These are phyloP conservation scores for Tricharina praecox DNA, from an alignment of 495 filamentous ascomycete genomes.

Conservation along the genomic window DNA sequence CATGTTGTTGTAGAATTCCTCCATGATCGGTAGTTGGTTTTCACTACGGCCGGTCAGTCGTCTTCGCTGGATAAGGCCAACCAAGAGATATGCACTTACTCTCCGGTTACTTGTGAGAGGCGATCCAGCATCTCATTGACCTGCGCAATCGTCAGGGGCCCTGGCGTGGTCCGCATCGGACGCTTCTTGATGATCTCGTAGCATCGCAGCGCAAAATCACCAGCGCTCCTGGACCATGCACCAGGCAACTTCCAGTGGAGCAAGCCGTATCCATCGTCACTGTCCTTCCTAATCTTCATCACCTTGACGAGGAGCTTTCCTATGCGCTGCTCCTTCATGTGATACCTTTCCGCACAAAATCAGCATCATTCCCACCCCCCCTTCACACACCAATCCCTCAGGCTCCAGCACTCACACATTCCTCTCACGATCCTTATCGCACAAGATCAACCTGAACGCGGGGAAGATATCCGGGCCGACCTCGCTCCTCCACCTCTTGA, in stretches of 20 bases:
- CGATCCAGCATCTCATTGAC: constrained; percentile 77
- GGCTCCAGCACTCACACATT: constrained; percentile 49
- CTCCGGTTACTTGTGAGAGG: constrained; percentile 50
- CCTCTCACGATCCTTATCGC: constrained; percentile 71
- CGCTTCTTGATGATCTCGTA: constrained; percentile 74
- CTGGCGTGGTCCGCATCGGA: constrained; percentile 54
- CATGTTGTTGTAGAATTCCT: constrained; percentile 75
- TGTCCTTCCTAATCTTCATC: constrained; percentile 83
- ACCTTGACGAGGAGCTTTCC: constrained; percentile 75
- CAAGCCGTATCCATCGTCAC: constrained; percentile 68
- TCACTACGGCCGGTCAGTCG: background rate
- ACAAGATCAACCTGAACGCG: constrained; percentile 62
- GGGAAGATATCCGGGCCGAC: constrained; percentile 90
- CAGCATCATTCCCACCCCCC: no score
- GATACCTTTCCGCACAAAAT: no score
- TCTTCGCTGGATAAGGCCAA: background rate
- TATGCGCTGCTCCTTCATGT: constrained; percentile 82
- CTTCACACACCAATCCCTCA: no score
- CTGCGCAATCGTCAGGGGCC: constrained; percentile 66
- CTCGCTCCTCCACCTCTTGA: constrained; percentile 70
- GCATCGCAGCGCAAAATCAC: constrained; percentile 82
- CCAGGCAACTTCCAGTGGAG: constrained; percentile 90
- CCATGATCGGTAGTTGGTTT: constrained; percentile 44
- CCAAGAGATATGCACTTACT: constrained; percentile 30
- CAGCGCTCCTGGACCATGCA: constrained; percentile 44